Base-by-base conservation (phyloP, 1,284 basidiomycete genomes). In the Ceratobasidium sp. region DNA sequence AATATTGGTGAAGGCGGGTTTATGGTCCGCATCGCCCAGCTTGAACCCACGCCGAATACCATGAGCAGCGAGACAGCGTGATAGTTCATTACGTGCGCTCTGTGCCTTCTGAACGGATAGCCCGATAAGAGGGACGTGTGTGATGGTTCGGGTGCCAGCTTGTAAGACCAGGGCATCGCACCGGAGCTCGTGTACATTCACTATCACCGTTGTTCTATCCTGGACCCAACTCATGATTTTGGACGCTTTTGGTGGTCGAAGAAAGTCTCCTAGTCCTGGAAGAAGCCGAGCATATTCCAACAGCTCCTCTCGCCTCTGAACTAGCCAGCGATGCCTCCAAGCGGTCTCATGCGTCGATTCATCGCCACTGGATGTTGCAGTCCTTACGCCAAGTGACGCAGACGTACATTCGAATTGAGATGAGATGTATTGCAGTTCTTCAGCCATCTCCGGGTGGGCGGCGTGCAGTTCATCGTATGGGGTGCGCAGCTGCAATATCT, bases 401-500 rank as follows among this genome's bases (percentile, higher is more conserved):
- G 56, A 34, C 6, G 39, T 31, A 22, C 56, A 4, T 1, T 74
- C 64, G 1, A 74, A 29, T n/a, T 43, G 1, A 8, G 1, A 16
- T 8, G 37, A 19, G 2, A 69, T 24, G 3, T 34, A 5, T 46
- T 53, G 14, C 6, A 74, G 56, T 13, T 62, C 22, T 19, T 43
- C 39, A 9, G 74, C 64, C 22, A 59, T 14, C 8, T 24, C 27
- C 8, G 46, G 63, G 39, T 66, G 6, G 31, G 11, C 5, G 0
- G 34, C 63, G 14, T 46, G 14, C 5, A 66, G 63, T 0, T 48
- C 8, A 53, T 66, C 63, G 3, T 53, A n/a, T 1, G 63, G 48
- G 16, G 63, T 66, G 9, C 74, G 53, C 13, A 58, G 65, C 31
- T 34, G 37, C 1, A 31, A 11, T 4, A 29, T 48, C 29, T 74